These are phyloP conservation scores for Penicillium flavigenum DNA, from an alignment of 495 filamentous ascomycete species.

Conservation along the genomic window DNA sequence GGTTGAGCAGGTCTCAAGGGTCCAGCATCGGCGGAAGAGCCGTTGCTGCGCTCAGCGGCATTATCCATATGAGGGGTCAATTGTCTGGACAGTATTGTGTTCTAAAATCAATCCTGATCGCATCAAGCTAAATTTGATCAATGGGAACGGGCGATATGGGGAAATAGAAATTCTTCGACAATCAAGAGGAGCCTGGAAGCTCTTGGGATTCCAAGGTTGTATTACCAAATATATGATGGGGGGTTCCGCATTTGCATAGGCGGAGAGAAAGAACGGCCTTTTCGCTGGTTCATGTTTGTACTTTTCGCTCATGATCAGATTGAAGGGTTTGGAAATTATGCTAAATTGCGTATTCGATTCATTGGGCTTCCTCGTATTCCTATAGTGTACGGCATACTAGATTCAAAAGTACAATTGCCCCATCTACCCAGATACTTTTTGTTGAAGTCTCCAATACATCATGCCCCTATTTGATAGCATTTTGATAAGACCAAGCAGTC, in stretches of 20 bases:
- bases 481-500: not conserved
- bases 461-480: not conserved
- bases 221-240: slow-evolving; percentile 11
- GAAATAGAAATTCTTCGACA: not conserved
- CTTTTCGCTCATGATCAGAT: not conserved
- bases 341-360: not conserved
- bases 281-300: not conserved
- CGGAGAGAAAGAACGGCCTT: slow-evolving; percentile 2
- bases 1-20: slow-evolving; percentile 20
- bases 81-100: slow-evolving; percentile 54
- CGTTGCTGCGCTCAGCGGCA: slow-evolving; percentile 18
- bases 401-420: not conserved
- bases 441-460: not conserved
- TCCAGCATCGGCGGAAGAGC: slow-evolving; percentile 43
- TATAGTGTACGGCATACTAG: not conserved
- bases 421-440: not conserved
- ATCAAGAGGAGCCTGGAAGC: not conserved
- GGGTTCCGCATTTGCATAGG: slow-evolving; percentile 7
- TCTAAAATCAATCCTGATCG: not conserved
- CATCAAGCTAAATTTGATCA: not conserved
- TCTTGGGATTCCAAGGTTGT: not conserved
- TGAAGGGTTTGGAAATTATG: not conserved
- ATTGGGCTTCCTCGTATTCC: not conserved
- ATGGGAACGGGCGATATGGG: slow-evolving; percentile 4
- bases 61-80: slow-evolving; percentile 22